Conservation (phyloP, 306 rosid genomes). For the Dryas drummondii region DNA sequence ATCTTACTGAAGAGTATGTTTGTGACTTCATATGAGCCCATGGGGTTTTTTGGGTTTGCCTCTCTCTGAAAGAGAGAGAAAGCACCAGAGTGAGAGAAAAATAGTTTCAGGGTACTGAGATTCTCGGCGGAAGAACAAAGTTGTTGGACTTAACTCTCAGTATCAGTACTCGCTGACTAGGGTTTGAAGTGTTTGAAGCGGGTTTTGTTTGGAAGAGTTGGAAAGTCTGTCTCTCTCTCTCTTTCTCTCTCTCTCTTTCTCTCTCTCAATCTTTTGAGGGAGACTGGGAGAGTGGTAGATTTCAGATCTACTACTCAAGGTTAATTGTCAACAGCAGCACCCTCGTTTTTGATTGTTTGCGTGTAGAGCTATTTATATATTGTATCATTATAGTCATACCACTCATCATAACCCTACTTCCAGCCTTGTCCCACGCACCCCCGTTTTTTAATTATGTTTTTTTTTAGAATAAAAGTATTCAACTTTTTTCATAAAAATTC, state of each 20-base stretch:
- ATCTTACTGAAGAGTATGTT: constrained; percentile 53
- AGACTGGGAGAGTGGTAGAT: constrained; percentile 39
- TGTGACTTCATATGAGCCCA: constrained; percentile 72
- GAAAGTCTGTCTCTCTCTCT: constrained; percentile 3
- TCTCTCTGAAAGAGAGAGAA: constrained; percentile 7
- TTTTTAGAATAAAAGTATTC: neutral
- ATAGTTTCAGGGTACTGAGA: neutral
- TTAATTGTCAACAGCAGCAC: constrained; percentile 27
- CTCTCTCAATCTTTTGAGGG: constrained; percentile 48
- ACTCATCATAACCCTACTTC: constrained; percentile 11
- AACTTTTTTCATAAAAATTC: constrained; percentile 5
- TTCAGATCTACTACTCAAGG: constrained; percentile 47
- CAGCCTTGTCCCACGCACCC: constrained; percentile 2
- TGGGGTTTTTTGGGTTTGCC: constrained; percentile 15
- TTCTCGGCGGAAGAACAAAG: too few species aligned
- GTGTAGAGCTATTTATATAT: neutral
- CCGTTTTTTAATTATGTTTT: neutral
- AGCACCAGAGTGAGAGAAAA: neutral
- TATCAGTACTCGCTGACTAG: neutral
- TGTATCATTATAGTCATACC: constrained; percentile 1
- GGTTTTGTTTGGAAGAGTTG: constrained; percentile 10
- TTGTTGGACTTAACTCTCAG: too few species aligned
- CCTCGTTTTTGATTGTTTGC: neutral
- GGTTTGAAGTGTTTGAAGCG: constrained; percentile 8
- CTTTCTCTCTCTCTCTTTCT: constrained; percentile 21